These are phyloP conservation scores for Fusarium sp. DNA, from an alignment of 2,329 filamentous ascomycete species.

Conservation along the genomic window DNA sequence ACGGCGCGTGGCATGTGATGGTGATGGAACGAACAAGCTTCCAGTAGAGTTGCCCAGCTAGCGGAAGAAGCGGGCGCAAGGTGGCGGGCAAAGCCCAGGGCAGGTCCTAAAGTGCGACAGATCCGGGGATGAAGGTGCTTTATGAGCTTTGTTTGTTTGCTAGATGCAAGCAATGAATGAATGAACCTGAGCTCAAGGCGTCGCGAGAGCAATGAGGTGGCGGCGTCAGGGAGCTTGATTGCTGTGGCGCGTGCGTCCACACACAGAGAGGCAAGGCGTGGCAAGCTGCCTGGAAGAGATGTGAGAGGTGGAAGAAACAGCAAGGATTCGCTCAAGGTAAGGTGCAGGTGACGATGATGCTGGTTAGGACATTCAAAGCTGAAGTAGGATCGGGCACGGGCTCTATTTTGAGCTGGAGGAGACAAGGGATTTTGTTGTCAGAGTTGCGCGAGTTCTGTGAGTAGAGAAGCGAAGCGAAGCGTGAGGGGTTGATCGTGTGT, in stretches of 20 bases:
- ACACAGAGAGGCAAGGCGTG: conserved; percentile 10
- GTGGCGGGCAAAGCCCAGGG: conserved; percentile 4
- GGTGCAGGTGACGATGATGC: not conserved
- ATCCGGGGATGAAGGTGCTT: conserved; percentile 3
- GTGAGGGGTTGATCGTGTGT: conserved; percentile 38
- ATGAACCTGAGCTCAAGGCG: conserved; percentile 4
- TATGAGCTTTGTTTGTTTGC: conserved; percentile 20
- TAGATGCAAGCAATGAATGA: not conserved
- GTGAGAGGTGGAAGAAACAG: conserved; percentile 2
- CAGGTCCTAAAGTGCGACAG: conserved; percentile 3
- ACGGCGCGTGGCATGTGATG: conserved; percentile 45
- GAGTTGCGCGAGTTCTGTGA: conserved; percentile 30
- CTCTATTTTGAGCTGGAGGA: conserved; percentile 1
- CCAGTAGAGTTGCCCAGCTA: conserved; percentile 22
- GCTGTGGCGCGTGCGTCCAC: conserved; percentile 35
- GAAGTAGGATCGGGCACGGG: conserved; percentile 9
- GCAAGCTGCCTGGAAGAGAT: conserved; percentile 18
- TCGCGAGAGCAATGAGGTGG: conserved; percentile 23
- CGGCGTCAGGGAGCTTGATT: conserved; percentile 29
- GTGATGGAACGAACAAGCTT: conserved; percentile 23
- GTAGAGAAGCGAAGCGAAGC: not conserved
- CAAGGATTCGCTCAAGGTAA: not conserved
- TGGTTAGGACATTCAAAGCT: conserved; percentile 14
- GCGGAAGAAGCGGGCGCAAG: conserved; percentile 13
- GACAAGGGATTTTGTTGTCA: conserved; percentile 12